These are phyloP conservation scores for button mushroom (Agaricus bisporus) DNA, from an alignment of 768 basidiomycete species.

Conservation along the genomic window DNA sequence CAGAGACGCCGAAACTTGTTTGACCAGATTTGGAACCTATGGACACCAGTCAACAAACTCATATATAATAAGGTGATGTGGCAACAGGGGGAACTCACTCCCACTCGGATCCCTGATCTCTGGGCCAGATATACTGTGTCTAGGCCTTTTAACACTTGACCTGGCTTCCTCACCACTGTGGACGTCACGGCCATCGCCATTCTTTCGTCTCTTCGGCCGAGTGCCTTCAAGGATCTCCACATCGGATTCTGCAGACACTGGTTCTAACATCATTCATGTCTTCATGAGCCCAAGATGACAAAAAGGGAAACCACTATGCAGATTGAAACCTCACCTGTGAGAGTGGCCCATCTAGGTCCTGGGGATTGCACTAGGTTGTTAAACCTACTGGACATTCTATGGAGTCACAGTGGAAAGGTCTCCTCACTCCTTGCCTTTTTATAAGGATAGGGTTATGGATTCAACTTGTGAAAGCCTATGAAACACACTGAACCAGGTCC, in stretches of 20 bases:
- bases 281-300: neutral
- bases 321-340: neutral
- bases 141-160: neutral
- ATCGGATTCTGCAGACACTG: neutral
- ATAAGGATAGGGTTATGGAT: neutral
- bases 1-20: neutral
- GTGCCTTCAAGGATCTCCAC: neutral
- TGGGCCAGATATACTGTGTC: neutral
- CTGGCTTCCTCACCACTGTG: neutral
- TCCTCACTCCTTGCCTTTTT: neutral
- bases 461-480: neutral
- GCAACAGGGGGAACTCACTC: neutral
- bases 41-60: neutral
- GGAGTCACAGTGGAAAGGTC: neutral
- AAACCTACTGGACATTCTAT: no score
- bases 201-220: constrained; percentile 5
- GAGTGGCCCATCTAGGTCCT: no score
- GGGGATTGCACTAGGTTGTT: no score
- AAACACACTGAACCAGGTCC: neutral
- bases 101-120: neutral
- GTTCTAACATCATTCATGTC: neutral
- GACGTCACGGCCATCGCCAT: neutral
- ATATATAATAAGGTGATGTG: neutral
- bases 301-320: neutral
- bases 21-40: neutral